Evolutionary conservation across 257 asterid species (phyloP).

Genomic region (Asclepias syriaca): DNA sequence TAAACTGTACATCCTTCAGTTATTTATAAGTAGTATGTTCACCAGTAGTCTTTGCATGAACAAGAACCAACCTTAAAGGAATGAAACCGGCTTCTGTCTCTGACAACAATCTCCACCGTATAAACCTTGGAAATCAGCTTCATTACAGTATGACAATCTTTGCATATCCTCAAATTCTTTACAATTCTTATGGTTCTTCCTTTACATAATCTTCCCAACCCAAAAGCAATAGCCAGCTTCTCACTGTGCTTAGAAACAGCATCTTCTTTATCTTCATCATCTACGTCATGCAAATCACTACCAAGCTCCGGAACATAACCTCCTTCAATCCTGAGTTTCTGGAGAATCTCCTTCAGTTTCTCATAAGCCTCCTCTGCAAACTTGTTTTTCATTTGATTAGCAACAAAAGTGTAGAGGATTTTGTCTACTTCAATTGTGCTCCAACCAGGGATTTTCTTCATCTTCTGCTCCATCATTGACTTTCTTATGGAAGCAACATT

Average conservation of each 20-base stretch:
- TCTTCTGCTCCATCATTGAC: conserved; percentile 51
- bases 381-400: conserved; percentile 33
- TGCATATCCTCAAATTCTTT: conserved; percentile 76
- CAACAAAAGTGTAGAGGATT: conserved; percentile 40
- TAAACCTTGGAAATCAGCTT: conserved; percentile 57
- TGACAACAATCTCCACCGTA: conserved; percentile 42
- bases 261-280: conserved; percentile 60
- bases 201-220: conserved; percentile 37
- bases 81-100: conserved; percentile 75
- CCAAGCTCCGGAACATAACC: conserved; percentile 53
- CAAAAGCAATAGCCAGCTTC: conserved; percentile 72
- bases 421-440: conserved; percentile 67
- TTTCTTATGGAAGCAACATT: conserved; percentile 48
- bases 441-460: conserved; percentile 70
- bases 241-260: conserved; percentile 58
- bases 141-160: conserved; percentile 67
- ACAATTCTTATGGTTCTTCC: conserved; percentile 42
- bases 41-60: conserved; percentile 71
- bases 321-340: conserved; percentile 42
- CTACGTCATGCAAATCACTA: conserved; percentile 51
- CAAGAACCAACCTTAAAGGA: conserved; percentile 49
- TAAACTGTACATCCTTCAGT: no score
- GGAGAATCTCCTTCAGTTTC: conserved; percentile 47
- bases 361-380: conserved; percentile 40
- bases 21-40: neutral